Conservation (phyloP, 371 early-diverging fungal species). For the Mucor plumbeus region DNA sequence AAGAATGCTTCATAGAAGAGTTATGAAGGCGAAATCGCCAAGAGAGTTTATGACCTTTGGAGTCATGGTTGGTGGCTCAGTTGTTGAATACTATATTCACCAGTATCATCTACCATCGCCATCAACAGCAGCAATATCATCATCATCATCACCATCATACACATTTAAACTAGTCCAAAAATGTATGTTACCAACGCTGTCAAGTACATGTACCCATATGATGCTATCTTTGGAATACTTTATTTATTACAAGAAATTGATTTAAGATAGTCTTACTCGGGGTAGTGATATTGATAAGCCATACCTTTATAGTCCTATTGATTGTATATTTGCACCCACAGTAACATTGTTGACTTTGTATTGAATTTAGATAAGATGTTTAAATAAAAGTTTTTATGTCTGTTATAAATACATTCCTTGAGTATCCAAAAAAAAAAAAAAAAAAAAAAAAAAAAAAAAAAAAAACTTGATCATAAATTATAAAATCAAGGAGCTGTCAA, state of each 20-base stretch:
- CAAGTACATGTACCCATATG: conserved; percentile 13
- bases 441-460: no score
- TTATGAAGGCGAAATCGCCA: conserved; percentile 13
- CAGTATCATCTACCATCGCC: conserved; percentile 16
- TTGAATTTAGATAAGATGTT: no score
- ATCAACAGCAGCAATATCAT: no score
- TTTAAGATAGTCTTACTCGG: conserved; percentile 16
- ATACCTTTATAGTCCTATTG: conserved; percentile 9
- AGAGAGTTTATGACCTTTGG: conserved; percentile 23
- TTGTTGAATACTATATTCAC: conserved; percentile 20
- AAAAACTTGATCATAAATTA: no score
- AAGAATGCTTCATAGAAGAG: conserved; percentile 22
- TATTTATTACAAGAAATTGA: conserved; percentile 15
- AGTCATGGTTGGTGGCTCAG: conserved; percentile 15
- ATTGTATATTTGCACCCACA: conserved; percentile 8
- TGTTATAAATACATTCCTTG: not conserved
- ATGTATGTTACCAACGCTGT: conserved; percentile 12
- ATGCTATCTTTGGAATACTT: conserved; percentile 21
- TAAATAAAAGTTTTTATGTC: not conserved
- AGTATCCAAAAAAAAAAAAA: no score
- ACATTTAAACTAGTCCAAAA: conserved; percentile 18
- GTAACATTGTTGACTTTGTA: conserved; percentile 13
- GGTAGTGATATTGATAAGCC: conserved; percentile 19
- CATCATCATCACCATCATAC: conserved; percentile 3
- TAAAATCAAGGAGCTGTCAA: no score